These are phyloP conservation scores for Brassica balearica DNA, from an alignment of 441 rosid genomes.

Conservation along the genomic window DNA sequence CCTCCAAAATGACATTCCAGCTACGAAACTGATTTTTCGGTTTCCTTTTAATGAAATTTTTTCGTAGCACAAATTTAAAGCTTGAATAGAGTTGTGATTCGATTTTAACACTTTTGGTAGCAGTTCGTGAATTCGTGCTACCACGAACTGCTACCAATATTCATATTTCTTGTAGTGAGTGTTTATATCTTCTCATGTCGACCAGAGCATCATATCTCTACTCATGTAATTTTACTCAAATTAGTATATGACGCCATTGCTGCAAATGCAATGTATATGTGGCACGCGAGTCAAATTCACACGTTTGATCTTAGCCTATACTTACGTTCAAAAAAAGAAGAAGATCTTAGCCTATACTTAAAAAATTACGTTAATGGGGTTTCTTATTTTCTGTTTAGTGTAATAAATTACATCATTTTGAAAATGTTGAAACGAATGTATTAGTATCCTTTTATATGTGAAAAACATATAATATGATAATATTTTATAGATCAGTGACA, in stretches of 20 bases:
- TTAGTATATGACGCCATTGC: not conserved
- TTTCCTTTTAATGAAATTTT: too few relatives aligned
- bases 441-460: not conserved
- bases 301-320: not conserved
- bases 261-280: conserved; percentile 4
- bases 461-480: not conserved
- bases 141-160: too few relatives aligned
- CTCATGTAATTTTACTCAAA: not conserved
- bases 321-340: too few relatives aligned
- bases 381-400: not conserved
- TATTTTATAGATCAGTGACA: too few relatives aligned
- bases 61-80: too few relatives aligned
- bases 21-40: too few relatives aligned
- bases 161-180: too few relatives aligned
- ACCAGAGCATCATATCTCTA: not conserved
- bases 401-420: not conserved
- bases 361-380: not conserved
- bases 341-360: too few relatives aligned
- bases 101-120: too few relatives aligned
- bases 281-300: not conserved
- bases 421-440: not conserved
- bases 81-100: too few relatives aligned
- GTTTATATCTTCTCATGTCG: conserved; percentile 8
- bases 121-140: too few relatives aligned
- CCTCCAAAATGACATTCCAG: too few relatives aligned